Conservation (phyloP, 169 alveolate species). For the Theileria equi region DNA sequence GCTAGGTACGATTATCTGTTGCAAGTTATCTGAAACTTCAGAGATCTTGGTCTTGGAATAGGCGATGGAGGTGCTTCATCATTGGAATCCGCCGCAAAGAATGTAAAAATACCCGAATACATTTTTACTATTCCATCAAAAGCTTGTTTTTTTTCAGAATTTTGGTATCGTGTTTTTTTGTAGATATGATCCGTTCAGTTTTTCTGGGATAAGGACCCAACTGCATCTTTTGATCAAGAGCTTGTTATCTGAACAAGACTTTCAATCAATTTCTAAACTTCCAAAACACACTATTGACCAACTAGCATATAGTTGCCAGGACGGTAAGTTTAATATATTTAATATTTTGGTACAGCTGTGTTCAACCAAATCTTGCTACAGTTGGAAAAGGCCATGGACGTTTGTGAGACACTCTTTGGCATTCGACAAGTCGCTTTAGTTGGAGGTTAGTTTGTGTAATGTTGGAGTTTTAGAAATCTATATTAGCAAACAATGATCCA, state of each 20-base stretch:
- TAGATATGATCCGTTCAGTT: conserved; percentile 13
- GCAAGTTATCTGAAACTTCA: not conserved
- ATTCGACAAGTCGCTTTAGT: conserved; percentile 48
- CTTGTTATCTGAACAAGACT: conserved; percentile 6
- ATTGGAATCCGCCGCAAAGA: conserved; percentile 47
- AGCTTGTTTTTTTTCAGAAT: conserved; percentile 24
- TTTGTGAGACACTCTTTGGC: conserved; percentile 43
- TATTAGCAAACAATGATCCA: not conserved
- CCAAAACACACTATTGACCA: conserved; percentile 27
- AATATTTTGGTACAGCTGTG: conserved; percentile 7
- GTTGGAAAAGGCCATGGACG: conserved; percentile 43
- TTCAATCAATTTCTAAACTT: not conserved
- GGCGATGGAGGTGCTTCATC: conserved; percentile 59
- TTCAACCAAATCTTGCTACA: conserved; percentile 42
- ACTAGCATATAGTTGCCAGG: conserved; percentile 43
- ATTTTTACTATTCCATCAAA: conserved; percentile 48
- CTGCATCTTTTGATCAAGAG: not conserved
- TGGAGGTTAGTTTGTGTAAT: conserved; percentile 37
- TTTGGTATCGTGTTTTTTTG: conserved; percentile 35
- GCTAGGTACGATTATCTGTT: conserved; percentile 30
- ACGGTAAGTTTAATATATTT: conserved; percentile 10
- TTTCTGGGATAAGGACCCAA: conserved; percentile 61
- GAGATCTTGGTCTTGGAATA: conserved; percentile 39
- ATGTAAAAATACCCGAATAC: not conserved
- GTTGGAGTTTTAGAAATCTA: not conserved